Percentiles rank a stretch among this genome's conserved stretches.
Evolutionary conservation across 306 rosid genomes (phyloP).

Genomic region (Cicer pinnatifidum): DNA sequence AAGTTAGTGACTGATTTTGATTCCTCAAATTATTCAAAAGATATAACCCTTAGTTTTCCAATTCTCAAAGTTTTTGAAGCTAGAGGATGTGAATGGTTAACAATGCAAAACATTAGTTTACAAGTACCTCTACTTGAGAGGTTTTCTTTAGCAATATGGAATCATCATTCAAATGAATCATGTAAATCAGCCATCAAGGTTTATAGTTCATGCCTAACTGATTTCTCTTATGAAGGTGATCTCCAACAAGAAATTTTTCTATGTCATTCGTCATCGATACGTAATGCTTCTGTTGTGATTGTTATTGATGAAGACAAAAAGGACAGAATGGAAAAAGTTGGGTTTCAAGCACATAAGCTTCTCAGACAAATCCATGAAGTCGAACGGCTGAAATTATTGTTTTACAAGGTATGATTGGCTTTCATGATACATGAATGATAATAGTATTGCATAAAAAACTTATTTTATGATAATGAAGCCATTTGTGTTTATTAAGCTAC

Average conservation of each 20-base stretch:
- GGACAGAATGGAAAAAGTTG: conserved; percentile 10
- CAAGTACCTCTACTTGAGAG: conserved; percentile 50
- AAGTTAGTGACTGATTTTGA: conserved; percentile 35
- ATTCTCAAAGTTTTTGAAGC: conserved; percentile 53
- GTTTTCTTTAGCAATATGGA: conserved; percentile 43
- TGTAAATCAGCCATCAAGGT: conserved; percentile 41
- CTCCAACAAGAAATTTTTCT: conserved; percentile 40
- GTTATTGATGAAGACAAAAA: conserved; percentile 45
- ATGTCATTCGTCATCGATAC: conserved; percentile 26
- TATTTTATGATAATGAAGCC: background rate
- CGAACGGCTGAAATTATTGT: conserved; percentile 44
- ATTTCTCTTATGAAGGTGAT: conserved; percentile 55
- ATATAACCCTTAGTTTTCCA: conserved; percentile 47
- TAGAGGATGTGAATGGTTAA: conserved; percentile 53
- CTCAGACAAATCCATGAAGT: conserved; percentile 44
- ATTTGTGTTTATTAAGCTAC: too few species aligned
- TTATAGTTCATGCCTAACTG: conserved; percentile 19
- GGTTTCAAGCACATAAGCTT: conserved; percentile 30
- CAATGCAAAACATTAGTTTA: conserved; percentile 41
- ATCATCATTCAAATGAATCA: conserved; percentile 33
- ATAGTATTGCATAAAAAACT: background rate
- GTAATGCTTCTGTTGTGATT: conserved; percentile 49
- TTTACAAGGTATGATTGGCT: conserved; percentile 52
- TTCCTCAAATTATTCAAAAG: conserved; percentile 33
- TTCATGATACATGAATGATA: conserved; percentile 8